phyloP scores from a whole-genome alignment of 2,329 filamentous ascomycete genomes.

The Ustulina deusta region DNA sequence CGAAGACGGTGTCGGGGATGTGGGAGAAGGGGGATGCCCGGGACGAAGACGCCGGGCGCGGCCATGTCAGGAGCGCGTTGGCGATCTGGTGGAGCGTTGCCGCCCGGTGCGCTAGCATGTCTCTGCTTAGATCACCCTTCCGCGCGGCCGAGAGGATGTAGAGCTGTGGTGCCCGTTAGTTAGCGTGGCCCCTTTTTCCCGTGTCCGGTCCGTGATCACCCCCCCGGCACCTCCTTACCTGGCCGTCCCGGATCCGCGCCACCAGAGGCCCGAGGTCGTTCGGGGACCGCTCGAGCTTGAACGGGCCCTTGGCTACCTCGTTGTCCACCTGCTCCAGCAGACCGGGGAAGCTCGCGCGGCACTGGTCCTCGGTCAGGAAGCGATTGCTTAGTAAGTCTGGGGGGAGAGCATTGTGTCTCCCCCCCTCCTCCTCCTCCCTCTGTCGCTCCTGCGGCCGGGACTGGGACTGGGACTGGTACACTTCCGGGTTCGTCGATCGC shows the following conservation, averaged over 20 bases:
- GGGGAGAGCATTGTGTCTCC: conserved; percentile 19
- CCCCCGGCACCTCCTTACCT: conserved; percentile 52
- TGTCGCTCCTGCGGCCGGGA: not conserved
- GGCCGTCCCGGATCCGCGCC: conserved; percentile 57
- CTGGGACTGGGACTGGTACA: conserved; percentile 23
- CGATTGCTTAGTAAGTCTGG: conserved; percentile 51
- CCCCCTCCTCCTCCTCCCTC: not conserved
- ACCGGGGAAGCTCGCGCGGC: conserved; percentile 59
- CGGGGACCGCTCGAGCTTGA: conserved; percentile 53
- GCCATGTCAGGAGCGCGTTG: conserved; percentile 63
- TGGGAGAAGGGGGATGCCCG: conserved; percentile 30
- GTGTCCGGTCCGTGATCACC: not conserved
- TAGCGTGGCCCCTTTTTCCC: not conserved
- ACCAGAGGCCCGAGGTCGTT: conserved; percentile 57
- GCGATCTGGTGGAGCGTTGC: conserved; percentile 67
- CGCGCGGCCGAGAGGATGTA: conserved; percentile 59
- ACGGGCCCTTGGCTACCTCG: conserved; percentile 58
- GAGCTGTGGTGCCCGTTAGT: conserved; percentile 49
- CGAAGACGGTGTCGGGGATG: conserved; percentile 62
- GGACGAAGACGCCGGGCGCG: conserved; percentile 42
- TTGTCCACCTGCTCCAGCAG: conserved; percentile 61
- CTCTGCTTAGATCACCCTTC: conserved; percentile 55
- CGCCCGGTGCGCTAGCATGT: conserved; percentile 62
- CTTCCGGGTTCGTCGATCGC: conserved; percentile 29
- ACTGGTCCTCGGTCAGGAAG: conserved; percentile 58